Evolutionary conservation across 2,329 filamentous ascomycete genomes (phyloP).

Genomic region (Celoporthe dispersa): DNA sequence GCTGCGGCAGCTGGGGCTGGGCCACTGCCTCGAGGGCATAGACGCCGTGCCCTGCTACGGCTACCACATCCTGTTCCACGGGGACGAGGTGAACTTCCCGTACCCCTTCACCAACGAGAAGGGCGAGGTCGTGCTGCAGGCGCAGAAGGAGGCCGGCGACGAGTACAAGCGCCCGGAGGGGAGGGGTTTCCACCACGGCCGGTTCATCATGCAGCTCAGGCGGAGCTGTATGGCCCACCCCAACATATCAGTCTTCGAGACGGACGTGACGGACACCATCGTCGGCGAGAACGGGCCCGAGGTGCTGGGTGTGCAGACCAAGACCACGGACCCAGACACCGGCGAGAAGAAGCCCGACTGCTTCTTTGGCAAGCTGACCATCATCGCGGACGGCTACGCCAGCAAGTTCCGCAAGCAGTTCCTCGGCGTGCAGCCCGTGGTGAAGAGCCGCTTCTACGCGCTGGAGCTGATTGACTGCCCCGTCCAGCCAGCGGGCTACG

Average conservation of each 20-base stretch:
- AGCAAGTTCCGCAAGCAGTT: slow-evolving; percentile 88
- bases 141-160: slow-evolving; percentile 34
- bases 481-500: slow-evolving; percentile 75
- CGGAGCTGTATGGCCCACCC: slow-evolving; percentile 72
- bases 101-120: slow-evolving; percentile 70
- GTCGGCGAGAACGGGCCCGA: slow-evolving; percentile 69
- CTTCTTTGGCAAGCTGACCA: slow-evolving; percentile 87
- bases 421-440: slow-evolving; percentile 67
- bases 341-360: slow-evolving; percentile 66
- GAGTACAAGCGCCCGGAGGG: slow-evolving; percentile 66
- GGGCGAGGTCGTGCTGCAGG: slow-evolving; percentile 45
- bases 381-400: slow-evolving; percentile 89
- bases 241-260: slow-evolving; percentile 91
- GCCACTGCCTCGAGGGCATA: slow-evolving; percentile 83
- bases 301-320: slow-evolving; percentile 81
- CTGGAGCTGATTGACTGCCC: slow-evolving; percentile 89
- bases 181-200: slow-evolving; percentile 88
- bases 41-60: slow-evolving; percentile 83
- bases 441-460: slow-evolving; percentile 89
- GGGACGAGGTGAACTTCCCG: slow-evolving; percentile 72
- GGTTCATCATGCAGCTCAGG: slow-evolving; percentile 85
- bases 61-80: slow-evolving; percentile 86
- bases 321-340: slow-evolving; percentile 63
- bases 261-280: slow-evolving; percentile 78
- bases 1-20: slow-evolving; percentile 78